phyloP scores from a whole-genome alignment of 768 basidiomycete species.

The Dentipellis sp. region DNA sequence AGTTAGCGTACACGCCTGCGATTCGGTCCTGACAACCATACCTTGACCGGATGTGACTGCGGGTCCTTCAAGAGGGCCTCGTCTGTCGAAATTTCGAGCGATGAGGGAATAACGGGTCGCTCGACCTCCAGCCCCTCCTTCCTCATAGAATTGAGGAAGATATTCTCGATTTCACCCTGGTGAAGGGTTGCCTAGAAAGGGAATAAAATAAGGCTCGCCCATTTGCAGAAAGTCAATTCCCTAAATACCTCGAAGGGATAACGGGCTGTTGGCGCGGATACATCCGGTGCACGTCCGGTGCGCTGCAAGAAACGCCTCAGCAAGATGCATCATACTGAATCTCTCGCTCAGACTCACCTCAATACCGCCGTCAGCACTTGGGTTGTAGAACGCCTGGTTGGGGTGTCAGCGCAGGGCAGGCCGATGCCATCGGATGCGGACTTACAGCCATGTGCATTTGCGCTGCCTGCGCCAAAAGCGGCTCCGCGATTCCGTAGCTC shows the following conservation, averaged over 20 bases:
- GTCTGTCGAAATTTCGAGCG: conserved; percentile 37
- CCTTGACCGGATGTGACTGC: conserved; percentile 25
- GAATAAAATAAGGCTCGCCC: neutral
- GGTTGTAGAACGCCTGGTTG: conserved; percentile 67
- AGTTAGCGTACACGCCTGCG: neutral
- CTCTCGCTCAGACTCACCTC: conserved; percentile 30
- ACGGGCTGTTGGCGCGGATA: conserved; percentile 52
- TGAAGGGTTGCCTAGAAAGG: conserved; percentile 41
- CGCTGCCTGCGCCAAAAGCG: conserved; percentile 51
- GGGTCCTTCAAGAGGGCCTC: conserved; percentile 33
- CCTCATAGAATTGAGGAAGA: conserved; percentile 49
- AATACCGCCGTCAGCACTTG: conserved; percentile 48
- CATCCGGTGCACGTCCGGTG: conserved; percentile 52
- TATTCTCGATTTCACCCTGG: conserved; percentile 54
- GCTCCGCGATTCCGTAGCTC: conserved; percentile 73
- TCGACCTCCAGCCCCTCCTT: conserved; percentile 37
- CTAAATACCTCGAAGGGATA: conserved; percentile 60
- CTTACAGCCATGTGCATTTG: conserved; percentile 64
- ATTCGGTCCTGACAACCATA: conserved; percentile 1
- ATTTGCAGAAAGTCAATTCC: neutral
- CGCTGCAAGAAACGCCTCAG: conserved; percentile 28
- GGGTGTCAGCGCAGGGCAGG: neutral
- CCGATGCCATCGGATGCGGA: conserved; percentile 1
- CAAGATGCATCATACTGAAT: too few species aligned
- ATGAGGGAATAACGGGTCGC: conserved; percentile 39